A percentile compares a stretch with the other conserved stretches of the same genome.
These are phyloP conservation scores for Thymus mandschuricus DNA, from an alignment of 257 asterid species.

Conservation along the genomic window DNA sequence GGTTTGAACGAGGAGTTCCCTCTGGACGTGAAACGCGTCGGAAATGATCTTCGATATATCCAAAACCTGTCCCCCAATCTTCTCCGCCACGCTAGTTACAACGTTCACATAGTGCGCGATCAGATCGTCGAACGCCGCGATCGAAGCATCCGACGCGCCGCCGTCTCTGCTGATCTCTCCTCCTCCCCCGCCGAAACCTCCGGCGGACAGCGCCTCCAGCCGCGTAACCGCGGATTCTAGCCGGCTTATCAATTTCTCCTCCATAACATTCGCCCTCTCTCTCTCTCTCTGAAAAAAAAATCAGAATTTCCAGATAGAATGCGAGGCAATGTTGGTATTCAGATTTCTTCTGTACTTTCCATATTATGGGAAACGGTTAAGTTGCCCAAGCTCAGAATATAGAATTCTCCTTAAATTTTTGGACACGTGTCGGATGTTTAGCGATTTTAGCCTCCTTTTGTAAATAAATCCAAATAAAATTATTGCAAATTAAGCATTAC, in stretches of 20 bases:
- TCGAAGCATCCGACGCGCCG: slow-evolving; percentile 66
- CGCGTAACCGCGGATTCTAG: slow-evolving; percentile 84
- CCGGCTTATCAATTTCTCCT: slow-evolving; percentile 67
- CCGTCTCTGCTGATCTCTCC: slow-evolving; percentile 46
- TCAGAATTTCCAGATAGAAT: background rate
- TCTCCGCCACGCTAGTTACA: slow-evolving; percentile 57
- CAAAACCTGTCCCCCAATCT: slow-evolving; percentile 80
- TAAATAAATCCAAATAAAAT: too few relatives aligned
- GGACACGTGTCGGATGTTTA: slow-evolving; percentile 45
- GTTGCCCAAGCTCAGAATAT: background rate
- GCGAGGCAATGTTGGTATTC: background rate
- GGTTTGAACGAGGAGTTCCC: slow-evolving; percentile 62
- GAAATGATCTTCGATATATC: slow-evolving; percentile 61
- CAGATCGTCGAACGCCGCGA: slow-evolving; percentile 71
- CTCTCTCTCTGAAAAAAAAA: background rate
- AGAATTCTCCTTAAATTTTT: background rate
- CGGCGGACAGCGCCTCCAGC: slow-evolving; percentile 63
- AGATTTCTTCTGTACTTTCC: too few relatives aligned
- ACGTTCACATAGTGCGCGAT: slow-evolving; percentile 53
- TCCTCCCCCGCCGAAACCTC: slow-evolving; percentile 42
- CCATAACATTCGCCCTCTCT: slow-evolving; percentile 43
- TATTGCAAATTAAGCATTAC: too few relatives aligned
- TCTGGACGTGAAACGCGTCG: slow-evolving; percentile 68
- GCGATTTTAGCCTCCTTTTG: slow-evolving; percentile 17
- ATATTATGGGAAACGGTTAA: slow-evolving; percentile 21